phyloP scores from a whole-genome alignment of 73 alveolate species.

The Paramecium sonneborni region DNA sequence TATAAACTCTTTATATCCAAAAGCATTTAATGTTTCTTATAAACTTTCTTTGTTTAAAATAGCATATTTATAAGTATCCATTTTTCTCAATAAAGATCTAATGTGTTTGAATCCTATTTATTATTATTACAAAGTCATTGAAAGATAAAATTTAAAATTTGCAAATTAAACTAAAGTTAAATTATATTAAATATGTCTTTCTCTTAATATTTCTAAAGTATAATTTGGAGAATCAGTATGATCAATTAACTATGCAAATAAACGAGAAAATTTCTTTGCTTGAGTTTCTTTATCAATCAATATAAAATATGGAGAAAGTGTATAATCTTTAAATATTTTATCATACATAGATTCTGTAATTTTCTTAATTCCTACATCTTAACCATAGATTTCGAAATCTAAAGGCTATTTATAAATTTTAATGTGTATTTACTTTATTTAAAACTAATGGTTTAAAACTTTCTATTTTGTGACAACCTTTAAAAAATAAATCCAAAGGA shows the following conservation, averaged over 20 bases:
- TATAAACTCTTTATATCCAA: conserved; percentile 8
- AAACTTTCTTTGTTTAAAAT: conserved; percentile 7
- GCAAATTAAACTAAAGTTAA: conserved; percentile 31
- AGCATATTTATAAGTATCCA: conserved; percentile 17
- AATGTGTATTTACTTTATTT: not conserved
- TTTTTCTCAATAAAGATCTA: not conserved
- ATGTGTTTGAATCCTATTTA: conserved; percentile 1
- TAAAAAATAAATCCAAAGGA: conserved; percentile 23
- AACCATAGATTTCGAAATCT: conserved; percentile 24
- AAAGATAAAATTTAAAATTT: not conserved
- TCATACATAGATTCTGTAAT: conserved; percentile 8
- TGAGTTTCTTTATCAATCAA: not conserved
- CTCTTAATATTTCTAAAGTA: conserved; percentile 7
- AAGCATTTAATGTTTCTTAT: not conserved
- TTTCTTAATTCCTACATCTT: not conserved
- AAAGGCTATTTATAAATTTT: not conserved
- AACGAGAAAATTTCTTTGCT: not conserved
- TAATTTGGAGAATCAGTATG: conserved; percentile 14
- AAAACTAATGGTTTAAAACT: conserved; percentile 18
- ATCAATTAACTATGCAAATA: not conserved
- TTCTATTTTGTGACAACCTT: conserved; percentile 22
- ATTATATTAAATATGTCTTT: conserved; percentile 12
- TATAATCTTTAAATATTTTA: not conserved
- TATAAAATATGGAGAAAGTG: not conserved
- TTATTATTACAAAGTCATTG: not conserved